Base-by-base conservation (phyloP, 164 flowering plant species). In the Platanus orientalis region DNA sequence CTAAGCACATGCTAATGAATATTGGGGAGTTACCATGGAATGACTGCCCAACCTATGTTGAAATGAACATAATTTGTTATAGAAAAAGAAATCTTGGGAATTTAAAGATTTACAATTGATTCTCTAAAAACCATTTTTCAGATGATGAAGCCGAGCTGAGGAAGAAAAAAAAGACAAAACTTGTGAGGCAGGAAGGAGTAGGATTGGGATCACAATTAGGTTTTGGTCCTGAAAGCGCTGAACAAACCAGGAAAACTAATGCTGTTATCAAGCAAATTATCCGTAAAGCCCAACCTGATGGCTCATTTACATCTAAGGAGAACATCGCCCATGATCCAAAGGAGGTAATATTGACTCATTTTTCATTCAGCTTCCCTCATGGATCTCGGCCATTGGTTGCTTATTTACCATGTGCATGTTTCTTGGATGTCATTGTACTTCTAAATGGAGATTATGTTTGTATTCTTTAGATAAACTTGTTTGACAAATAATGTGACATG, bases 141-240 rank as follows among this genome's bases (percentile, higher is more conserved):
- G 98, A 86, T 78, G 91, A 84, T 58, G 91, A 81, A 65, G 71
- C 78, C 58, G 88, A 83, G 52, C 63, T 79, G 65, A 85, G 74
- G 70, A 90, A 83, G 78, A 93, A 93, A 75, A 87, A 85, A 68
- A 84, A 78, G 74, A 32, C 65, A 4, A 78, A 62, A 67, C 53
- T 71, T 49, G 39, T 66, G 19, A 75, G 62, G 28, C 72, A 69
- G 54, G 81, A 78, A 54, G 64, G 28, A 57, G 75, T 69, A 5
- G 47, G 71, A 29, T 54, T 63, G 42, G 73, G 73, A 27, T 57
- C 75, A 13, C 80, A 65, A 58, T 40, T 72, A 24, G 79, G 68
- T 60, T 75, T 77, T 64, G 68, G 66, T 63, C 56, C 75, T 54
- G 83, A 73, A 67, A 78, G 52, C 61, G 73, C 32, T 13, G 85